Base-by-base conservation (phyloP, 1,284 basidiomycete genomes). In the Butyriboletus appendiculatus region DNA sequence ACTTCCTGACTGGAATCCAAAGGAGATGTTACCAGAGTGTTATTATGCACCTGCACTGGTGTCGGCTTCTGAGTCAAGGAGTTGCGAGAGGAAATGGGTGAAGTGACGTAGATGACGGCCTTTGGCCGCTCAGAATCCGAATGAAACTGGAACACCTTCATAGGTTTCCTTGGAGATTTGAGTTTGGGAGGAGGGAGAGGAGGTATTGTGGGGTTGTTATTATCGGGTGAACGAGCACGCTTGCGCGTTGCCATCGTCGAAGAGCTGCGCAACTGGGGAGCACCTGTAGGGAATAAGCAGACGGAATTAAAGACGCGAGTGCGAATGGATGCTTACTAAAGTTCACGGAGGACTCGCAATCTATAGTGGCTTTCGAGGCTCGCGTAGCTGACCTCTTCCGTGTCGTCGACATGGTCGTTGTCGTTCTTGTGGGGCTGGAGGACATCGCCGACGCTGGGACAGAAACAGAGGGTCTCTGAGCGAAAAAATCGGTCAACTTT, bases 1-100 rank as follows among this genome's bases (percentile, higher is more conserved):
- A 73, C 47, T 20, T 77, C 62, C 50, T 77, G 73, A 42, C 64
- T 65, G 16, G 59, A 57, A 44, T 44, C 49, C 26, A 56, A 52
- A 37, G 70, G 65, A 16, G 59, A 63, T 12, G 45, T 32, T 26
- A 32, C 33, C 37, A 50, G 38, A 38, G 50, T 34, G 24, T 22
- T 43, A n/a, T 37, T 52, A 9, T 47, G 52, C 10, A 28, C 22
- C 24, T 37, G 55, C 10, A n/a, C 35, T 9, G 50, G 39, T 20
- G 53, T 47, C 32, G 39, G 9, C 33, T 16, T 33, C 45, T 26
- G 59, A 43, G 53, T 26, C 26, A 14, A 11, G 20, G 62, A 20
- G 15, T 50, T 56, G 18, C 43, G 45, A 34, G 60, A 46, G 16
- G 58, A 45, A 16, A 55, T 33, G 5, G 53, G 55, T 4, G 55